Conservation (phyloP, 164 flowering plant genomes). For the Cinnamomum chago region DNA sequence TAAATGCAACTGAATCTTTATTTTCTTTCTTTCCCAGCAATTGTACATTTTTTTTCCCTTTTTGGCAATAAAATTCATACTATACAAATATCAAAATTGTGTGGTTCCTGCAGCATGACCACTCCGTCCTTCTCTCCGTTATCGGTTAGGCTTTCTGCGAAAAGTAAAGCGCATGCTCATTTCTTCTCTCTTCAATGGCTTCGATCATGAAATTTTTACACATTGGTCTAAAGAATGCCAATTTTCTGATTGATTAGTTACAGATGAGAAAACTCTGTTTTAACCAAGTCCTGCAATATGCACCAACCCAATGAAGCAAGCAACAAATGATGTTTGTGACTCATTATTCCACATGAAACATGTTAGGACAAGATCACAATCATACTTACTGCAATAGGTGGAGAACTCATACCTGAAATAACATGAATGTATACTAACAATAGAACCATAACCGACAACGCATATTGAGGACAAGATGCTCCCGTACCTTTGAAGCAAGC, state of each 20-base stretch:
- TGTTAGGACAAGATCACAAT: conserved; percentile 15
- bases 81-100: conserved; percentile 74
- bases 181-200: conserved; percentile 10
- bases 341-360: conserved; percentile 15
- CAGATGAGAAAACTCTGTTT: not conserved
- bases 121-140: conserved; percentile 18
- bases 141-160: conserved; percentile 22
- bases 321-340: conserved; percentile 12
- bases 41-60: conserved; percentile 31
- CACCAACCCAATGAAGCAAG: conserved; percentile 22
- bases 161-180: conserved; percentile 26
- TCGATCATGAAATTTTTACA: not conserved
- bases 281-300: conserved; percentile 20
- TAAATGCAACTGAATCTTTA: conserved; percentile 31
- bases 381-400: not conserved
- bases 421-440: not conserved
- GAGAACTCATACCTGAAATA: conserved; percentile 20
- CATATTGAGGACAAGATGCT: not conserved
- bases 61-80: conserved; percentile 35
- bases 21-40: conserved; percentile 23
- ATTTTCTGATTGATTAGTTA: not conserved
- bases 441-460: not conserved
- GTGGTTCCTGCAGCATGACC: conserved; percentile 34
- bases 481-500: conserved; percentile 7
- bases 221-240: not conserved